Base-by-base conservation (phyloP, 306 rosid species). In the Bauhinia variegata region DNA sequence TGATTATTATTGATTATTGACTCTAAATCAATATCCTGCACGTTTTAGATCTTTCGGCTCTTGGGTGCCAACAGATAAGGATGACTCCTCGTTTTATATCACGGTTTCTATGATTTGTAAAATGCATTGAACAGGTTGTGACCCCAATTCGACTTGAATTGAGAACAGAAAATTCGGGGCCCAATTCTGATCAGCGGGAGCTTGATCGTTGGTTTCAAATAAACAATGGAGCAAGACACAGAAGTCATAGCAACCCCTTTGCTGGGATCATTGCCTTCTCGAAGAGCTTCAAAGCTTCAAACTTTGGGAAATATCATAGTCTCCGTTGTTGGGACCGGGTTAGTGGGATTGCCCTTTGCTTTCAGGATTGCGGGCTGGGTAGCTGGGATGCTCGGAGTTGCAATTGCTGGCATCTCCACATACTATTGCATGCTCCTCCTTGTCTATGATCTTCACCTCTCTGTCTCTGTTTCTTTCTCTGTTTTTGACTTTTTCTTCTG, bases 361-460 rank as follows among this genome's bases (percentile, higher is more conserved):
- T 73, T 86, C 66, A 63, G 79, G 42, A 65, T 70, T 39, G 88
- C 84, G 17, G 88, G 84, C 3, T 92, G 96, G 95, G 75, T 83
- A 33, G 95, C 95, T 14, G 98, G 28, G 28, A 23, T 23, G 98
- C 0, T 80, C 83, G 96, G 92, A 17, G 79, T 89, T 51, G 31
- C 75, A 17, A 8, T 89, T 50, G 88, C 76, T 28, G 96, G 88
- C 58, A 9, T 81, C 42, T 33, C 86, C 69, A 80, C 89, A 75
- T 87, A 73, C 79, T 92, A 87, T 34, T 89, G 98, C 86, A 89
- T 92, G 98, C 89, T 89, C 9, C 79, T 92, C 3, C 98, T 92
- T 67, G 98, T 92, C 8, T 52, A 92, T 87, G 18, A 54, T 46
- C 54, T 57, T 15, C 11, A 3, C 48, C 42, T 65, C 46, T 66